Percentiles rank a stretch among this genome's conserved stretches.
Conservation (phyloP, 2,329 filamentous ascomycete species). For the Hymenoscyphus occultus region DNA sequence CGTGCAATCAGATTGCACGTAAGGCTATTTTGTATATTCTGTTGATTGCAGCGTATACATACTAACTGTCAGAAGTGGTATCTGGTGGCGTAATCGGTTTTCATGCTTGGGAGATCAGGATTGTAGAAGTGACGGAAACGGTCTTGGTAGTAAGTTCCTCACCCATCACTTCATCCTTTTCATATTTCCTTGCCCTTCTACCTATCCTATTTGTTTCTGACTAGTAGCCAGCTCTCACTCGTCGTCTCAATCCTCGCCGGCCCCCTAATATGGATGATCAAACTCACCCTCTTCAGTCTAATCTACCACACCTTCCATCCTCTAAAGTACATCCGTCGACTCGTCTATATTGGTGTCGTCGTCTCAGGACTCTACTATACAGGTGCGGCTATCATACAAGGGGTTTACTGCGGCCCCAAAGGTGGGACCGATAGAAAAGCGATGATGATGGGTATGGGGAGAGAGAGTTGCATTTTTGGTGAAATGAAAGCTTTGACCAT, state of each 20-base stretch:
- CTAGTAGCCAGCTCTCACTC: background rate
- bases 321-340: background rate
- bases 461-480: background rate
- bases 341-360: background rate
- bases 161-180: background rate
- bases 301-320: background rate
- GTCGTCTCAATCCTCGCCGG: background rate
- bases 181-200: background rate
- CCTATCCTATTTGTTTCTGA: background rate
- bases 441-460: background rate
- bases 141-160: background rate
- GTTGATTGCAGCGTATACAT: background rate
- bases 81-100: background rate
- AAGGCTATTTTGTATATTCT: too few relatives aligned
- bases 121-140: background rate
- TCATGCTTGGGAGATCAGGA: background rate
- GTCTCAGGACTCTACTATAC: background rate
- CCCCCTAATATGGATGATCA: background rate
- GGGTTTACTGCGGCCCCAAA: background rate
- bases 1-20: too few relatives aligned
- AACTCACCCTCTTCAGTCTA: background rate
- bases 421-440: too few relatives aligned
- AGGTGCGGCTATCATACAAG: background rate
- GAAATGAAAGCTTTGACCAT: background rate
- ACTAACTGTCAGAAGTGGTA: background rate